Conservation (phyloP, 306 rosid genomes). For the Rosa lucieae region DNA sequence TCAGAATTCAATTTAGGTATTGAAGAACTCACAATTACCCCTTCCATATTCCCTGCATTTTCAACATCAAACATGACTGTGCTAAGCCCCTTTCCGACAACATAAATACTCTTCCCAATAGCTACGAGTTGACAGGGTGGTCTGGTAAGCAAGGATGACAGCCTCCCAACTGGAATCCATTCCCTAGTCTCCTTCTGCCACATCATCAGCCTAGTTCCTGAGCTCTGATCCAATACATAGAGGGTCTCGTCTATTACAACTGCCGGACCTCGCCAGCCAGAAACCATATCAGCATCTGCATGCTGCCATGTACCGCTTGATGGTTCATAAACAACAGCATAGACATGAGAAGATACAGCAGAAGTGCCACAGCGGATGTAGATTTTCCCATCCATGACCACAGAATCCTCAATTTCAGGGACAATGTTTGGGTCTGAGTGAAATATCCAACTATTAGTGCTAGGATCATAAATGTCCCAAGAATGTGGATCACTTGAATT, state of each 20-base stretch:
- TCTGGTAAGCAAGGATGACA: conserved; percentile 71
- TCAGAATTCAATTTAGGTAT: conserved; percentile 53
- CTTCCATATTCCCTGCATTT: conserved; percentile 46
- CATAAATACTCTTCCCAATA: conserved; percentile 60
- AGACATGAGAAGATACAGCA: conserved; percentile 46
- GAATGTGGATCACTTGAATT: conserved; percentile 66
- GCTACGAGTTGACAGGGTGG: conserved; percentile 83
- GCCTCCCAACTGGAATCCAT: conserved; percentile 75
- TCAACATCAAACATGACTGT: conserved; percentile 74
- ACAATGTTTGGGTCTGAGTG: conserved; percentile 51
- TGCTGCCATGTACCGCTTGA: conserved; percentile 74
- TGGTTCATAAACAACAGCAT: conserved; percentile 74
- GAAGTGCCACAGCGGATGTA: conserved; percentile 57
- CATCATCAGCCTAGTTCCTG: conserved; percentile 71
- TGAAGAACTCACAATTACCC: conserved; percentile 68
- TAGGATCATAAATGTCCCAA: conserved; percentile 78
- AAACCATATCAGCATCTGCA: conserved; percentile 72
- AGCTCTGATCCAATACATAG: conserved; percentile 69
- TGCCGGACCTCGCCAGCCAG: conserved; percentile 90
- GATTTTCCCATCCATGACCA: conserved; percentile 78
- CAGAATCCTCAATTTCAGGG: conserved; percentile 67
- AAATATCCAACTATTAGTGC: conserved; percentile 50
- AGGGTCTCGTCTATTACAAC: conserved; percentile 64
- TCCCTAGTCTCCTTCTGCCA: conserved; percentile 59
- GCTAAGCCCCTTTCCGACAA: conserved; percentile 80